Conservation (phyloP, 257 asterid species). For the Mitragyna speciosa region DNA sequence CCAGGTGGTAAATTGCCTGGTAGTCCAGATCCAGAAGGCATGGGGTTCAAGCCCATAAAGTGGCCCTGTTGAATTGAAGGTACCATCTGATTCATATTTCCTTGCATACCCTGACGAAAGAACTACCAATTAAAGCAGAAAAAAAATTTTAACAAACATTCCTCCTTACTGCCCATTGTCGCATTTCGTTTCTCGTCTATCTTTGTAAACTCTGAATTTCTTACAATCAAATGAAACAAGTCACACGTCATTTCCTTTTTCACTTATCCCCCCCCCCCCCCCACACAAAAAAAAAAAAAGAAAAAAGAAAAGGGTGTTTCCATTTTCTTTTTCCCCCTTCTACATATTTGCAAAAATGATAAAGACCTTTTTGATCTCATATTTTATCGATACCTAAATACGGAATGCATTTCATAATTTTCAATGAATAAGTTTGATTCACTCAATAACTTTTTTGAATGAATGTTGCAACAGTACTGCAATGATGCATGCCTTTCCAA, state of each 20-base stretch:
- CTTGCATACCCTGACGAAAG: conserved; percentile 58
- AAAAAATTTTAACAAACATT: too few relatives aligned
- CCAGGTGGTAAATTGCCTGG: conserved; percentile 67
- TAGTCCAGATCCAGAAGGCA: conserved; percentile 74
- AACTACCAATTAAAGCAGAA: conserved; percentile 22
- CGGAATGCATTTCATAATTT: not conserved
- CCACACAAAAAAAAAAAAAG: too few relatives aligned
- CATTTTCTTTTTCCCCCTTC: not conserved
- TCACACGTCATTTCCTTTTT: not conserved
- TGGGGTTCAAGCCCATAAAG: conserved; percentile 68
- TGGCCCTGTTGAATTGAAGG: conserved; percentile 81
- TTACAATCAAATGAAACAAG: not conserved
- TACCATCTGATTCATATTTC: conserved; percentile 79
- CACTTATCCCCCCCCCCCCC: too few relatives aligned
- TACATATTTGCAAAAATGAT: not conserved
- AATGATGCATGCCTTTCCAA: not conserved
- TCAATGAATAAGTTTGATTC: not conserved
- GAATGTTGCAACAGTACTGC: not conserved
- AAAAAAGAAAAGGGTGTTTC: too few relatives aligned
- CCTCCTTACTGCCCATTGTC: not conserved
- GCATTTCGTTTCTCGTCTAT: not conserved
- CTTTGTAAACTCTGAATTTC: not conserved
- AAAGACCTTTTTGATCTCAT: not conserved
- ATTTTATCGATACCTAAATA: not conserved
- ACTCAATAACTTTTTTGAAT: too few relatives aligned